Evolutionary conservation across 2,329 filamentous ascomycete species (phyloP).

Genomic region (Aureobasidium sp.): DNA sequence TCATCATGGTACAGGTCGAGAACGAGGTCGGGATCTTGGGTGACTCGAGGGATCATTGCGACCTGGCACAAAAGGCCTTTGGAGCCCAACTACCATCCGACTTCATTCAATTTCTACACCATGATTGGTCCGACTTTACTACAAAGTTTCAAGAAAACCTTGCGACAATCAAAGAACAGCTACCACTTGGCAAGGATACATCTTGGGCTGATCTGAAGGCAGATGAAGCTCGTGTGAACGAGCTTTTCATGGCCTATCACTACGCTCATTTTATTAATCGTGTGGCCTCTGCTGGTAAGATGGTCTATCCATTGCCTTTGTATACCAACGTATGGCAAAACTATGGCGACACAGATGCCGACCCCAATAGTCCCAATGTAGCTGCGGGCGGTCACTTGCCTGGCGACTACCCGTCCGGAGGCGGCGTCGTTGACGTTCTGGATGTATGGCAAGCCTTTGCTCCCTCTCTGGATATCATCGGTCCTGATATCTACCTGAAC

Average conservation of each 20-base stretch:
- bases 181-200: too few relatives aligned
- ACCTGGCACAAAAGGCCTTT: conserved; percentile 38
- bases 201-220: conserved; percentile 3
- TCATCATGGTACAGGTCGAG: conserved; percentile 53
- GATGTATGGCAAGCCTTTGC: conserved; percentile 43
- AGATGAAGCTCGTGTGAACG: conserved; percentile 36
- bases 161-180: conserved; percentile 9
- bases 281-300: conserved; percentile 37
- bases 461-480: conserved; percentile 39
- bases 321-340: conserved; percentile 46
- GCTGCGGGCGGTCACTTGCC: conserved; percentile 39
- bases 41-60: conserved; percentile 44
- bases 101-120: conserved; percentile 28
- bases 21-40: conserved; percentile 49
- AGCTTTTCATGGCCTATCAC: conserved; percentile 45
- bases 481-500: conserved; percentile 45
- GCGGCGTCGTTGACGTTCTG: conserved; percentile 35
- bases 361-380: conserved; percentile 31
- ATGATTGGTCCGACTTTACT: background rate
- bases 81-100: conserved; percentile 31
- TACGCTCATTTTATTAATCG: conserved; percentile 37
- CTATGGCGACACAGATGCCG: conserved; percentile 24
- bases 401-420: conserved; percentile 45
- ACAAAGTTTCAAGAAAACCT: conserved; percentile 23
- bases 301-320: conserved; percentile 36